Percentiles rank a stretch among this genome's conserved stretches.
These are phyloP conservation scores for Phyllostachys edulis DNA, from an alignment of 176 grass and related monocot species.

Conservation along the genomic window DNA sequence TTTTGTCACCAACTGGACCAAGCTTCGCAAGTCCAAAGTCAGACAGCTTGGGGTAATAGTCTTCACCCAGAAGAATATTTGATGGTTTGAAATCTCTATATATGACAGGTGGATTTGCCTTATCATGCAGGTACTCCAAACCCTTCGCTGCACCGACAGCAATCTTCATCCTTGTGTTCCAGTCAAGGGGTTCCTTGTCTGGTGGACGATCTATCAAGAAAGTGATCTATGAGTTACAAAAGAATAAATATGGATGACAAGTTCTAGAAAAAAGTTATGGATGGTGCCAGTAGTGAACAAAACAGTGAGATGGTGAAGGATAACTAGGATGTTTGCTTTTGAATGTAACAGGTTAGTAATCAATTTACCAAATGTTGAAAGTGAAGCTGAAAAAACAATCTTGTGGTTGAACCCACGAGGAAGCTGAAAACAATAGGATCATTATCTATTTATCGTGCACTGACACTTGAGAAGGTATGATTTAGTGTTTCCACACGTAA, in stretches of 20 bases:
- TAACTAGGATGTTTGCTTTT: not conserved
- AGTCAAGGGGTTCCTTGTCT: conserved; percentile 81
- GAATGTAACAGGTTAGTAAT: conserved; percentile 10
- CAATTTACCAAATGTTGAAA: conserved; percentile 17
- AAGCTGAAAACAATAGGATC: not conserved
- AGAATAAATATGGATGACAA: not conserved
- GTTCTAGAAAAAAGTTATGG: conserved; percentile 15
- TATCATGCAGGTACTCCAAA: conserved; percentile 94
- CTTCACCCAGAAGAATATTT: conserved; percentile 88
- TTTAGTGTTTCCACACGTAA: conserved; percentile 18
- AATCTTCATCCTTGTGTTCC: conserved; percentile 96
- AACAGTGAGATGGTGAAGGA: not conserved
- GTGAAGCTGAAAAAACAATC: not conserved
- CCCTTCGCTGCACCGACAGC: conserved; percentile 88
- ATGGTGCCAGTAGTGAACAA: not conserved
- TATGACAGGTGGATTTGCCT: conserved; percentile 91
- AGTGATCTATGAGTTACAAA: conserved; percentile 31
- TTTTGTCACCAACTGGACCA: conserved; percentile 96
- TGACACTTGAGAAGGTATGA: conserved; percentile 1
- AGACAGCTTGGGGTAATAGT: conserved; percentile 84
- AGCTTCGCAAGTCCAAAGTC: conserved; percentile 99
- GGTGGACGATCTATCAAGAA: conserved; percentile 57
- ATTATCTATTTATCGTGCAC: conserved; percentile 20
- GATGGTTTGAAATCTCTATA: conserved; percentile 99
- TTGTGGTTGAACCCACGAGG: not conserved